Conservation (phyloP, 805 yeast species). For the Debaryomyces prosopidis region DNA sequence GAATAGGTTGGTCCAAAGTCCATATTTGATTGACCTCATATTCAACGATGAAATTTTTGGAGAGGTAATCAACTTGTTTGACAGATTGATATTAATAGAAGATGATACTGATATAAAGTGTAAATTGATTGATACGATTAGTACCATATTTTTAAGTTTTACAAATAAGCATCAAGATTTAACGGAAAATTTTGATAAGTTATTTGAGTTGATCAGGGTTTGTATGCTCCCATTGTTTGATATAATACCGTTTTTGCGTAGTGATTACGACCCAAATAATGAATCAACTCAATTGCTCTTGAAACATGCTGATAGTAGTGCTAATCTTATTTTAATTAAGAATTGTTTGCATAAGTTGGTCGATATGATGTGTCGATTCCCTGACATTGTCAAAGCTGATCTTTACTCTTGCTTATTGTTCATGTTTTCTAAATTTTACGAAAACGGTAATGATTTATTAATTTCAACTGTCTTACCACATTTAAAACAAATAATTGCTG, state of each 20-base stretch:
- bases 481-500: constrained; percentile 34
- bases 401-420: constrained; percentile 68
- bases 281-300: constrained; percentile 24
- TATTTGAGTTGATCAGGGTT: constrained; percentile 78
- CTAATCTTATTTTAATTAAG: constrained; percentile 46
- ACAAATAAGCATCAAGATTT: constrained; percentile 39
- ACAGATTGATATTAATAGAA: constrained; percentile 64
- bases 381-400: constrained; percentile 68
- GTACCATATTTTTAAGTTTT: constrained; percentile 29
- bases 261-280: constrained; percentile 36
- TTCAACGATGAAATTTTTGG: constrained; percentile 68
- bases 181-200: constrained; percentile 58
- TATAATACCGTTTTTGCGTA: constrained; percentile 59
- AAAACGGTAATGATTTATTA: constrained; percentile 38
- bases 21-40: constrained; percentile 56
- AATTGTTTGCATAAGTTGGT: constrained; percentile 53
- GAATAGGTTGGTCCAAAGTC: constrained; percentile 53
- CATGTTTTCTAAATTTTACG: constrained; percentile 58
- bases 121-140: constrained; percentile 42
- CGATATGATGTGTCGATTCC: constrained; percentile 65
- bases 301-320: constrained; percentile 29
- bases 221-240: constrained; percentile 62
- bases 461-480: constrained; percentile 51
- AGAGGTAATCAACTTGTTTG: constrained; percentile 76
- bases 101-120: constrained; percentile 62